These are phyloP conservation scores for Zanthoxylum bungeanum DNA, from an alignment of 345 rosid species.

Conservation along the genomic window DNA sequence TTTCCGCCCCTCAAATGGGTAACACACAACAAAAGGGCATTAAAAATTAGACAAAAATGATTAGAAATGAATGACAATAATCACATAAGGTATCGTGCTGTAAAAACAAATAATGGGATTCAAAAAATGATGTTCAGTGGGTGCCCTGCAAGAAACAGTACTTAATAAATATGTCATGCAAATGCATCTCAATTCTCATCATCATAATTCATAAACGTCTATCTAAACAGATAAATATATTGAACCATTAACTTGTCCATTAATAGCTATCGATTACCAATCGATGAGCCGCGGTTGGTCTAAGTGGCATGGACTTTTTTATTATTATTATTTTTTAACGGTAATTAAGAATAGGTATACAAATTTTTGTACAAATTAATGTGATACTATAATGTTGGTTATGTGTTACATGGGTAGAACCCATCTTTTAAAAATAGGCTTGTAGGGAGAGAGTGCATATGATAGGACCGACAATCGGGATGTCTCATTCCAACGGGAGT, in stretches of 20 bases:
- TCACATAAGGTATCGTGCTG: slow-evolving; percentile 27
- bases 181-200: slow-evolving; percentile 5
- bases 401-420: too few relatives aligned
- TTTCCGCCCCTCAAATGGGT: too few relatives aligned
- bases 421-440: too few relatives aligned
- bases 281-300: slow-evolving; percentile 10
- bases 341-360: too few relatives aligned
- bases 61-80: slow-evolving; percentile 47
- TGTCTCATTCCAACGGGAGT: too few relatives aligned
- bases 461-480: too few relatives aligned
- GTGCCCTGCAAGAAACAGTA: slow-evolving; percentile 49
- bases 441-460: too few relatives aligned
- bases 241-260: slow-evolving; percentile 10
- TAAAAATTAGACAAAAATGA: slow-evolving; percentile 32
- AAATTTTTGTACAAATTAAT: too few relatives aligned
- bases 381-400: too few relatives aligned
- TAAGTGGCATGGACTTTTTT: background rate
- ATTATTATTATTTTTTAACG: background rate
- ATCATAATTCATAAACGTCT: slow-evolving; percentile 16
- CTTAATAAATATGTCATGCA: slow-evolving; percentile 49
- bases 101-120: slow-evolving; percentile 57
- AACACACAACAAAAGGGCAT: too few relatives aligned
- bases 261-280: slow-evolving; percentile 26
- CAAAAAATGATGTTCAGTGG: slow-evolving; percentile 49
- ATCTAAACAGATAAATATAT: slow-evolving; percentile 2